Conservation (phyloP, 495 filamentous ascomycete species). For the Aspergillus hancockii region DNA sequence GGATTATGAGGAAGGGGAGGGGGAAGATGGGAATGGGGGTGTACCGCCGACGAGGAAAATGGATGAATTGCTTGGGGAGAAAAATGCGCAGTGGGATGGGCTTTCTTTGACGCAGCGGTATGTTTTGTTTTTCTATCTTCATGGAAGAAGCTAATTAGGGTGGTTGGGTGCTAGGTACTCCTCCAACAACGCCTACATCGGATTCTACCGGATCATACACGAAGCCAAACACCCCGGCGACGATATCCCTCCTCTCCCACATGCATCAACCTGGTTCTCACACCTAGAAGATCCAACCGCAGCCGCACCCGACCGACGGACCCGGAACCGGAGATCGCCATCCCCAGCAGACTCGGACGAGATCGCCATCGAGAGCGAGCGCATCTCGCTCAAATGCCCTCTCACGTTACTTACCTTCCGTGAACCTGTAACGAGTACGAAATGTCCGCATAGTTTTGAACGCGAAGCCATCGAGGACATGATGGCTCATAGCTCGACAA, state of each 20-base stretch:
- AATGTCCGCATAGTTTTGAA: constrained; percentile 85
- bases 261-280: constrained; percentile 73
- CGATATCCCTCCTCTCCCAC: constrained; percentile 62
- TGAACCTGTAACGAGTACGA: constrained; percentile 71
- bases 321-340: constrained; percentile 28
- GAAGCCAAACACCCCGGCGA: constrained; percentile 69
- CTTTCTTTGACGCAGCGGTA: constrained; percentile 44
- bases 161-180: constrained; percentile 55
- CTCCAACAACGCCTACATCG: constrained; percentile 74
- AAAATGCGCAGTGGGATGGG: constrained; percentile 31
- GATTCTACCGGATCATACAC: constrained; percentile 76
- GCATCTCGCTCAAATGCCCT: constrained; percentile 74
- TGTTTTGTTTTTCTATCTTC: not conserved
- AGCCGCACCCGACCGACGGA: constrained; percentile 15
- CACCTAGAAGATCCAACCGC: constrained; percentile 44
- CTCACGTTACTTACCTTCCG: constrained; percentile 73
- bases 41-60: constrained; percentile 29
- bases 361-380: constrained; percentile 68
- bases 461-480: constrained; percentile 67
- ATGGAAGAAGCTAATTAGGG: not conserved
- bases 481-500: constrained; percentile 44
- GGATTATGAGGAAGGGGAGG: constrained; percentile 29
- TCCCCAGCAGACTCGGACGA: constrained; percentile 62
- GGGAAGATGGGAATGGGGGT: constrained; percentile 24
- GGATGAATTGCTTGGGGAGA: constrained; percentile 28